Conservation (phyloP, 441 rosid species). For the Geranium incanum region DNA sequence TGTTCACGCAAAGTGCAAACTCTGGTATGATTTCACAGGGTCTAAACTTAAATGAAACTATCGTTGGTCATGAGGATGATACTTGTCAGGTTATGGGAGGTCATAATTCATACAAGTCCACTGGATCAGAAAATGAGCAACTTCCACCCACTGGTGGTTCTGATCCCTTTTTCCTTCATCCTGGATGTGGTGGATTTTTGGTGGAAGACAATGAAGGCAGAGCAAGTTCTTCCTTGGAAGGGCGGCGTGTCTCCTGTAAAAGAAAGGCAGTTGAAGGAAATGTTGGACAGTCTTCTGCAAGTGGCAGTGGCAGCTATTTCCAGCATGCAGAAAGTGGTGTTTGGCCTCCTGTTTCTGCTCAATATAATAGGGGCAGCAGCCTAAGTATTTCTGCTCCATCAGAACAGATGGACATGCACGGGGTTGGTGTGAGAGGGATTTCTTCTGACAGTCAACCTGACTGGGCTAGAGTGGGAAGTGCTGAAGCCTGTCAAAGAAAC, state of each 20-base stretch:
- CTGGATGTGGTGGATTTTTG: constrained; percentile 35
- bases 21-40: constrained; percentile 32
- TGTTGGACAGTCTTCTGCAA: constrained; percentile 46
- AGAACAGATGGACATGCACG: constrained; percentile 40
- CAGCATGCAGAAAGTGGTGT: constrained; percentile 48
- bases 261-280: constrained; percentile 64
- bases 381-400: constrained; percentile 38
- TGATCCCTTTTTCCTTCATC: constrained; percentile 30
- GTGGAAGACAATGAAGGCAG: constrained; percentile 37
- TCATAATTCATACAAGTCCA: constrained; percentile 33
- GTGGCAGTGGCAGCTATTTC: constrained; percentile 37
- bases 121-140: constrained; percentile 31
- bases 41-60: constrained; percentile 57
- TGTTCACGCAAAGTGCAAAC: constrained; percentile 32
- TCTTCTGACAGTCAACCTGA: constrained; percentile 34
- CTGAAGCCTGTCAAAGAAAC: constrained; percentile 49
- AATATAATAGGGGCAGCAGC: constrained; percentile 32
- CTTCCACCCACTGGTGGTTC: constrained; percentile 26
- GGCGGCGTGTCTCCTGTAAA: constrained; percentile 57
- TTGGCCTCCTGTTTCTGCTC: constrained; percentile 31
- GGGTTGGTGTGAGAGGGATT: constrained; percentile 35
- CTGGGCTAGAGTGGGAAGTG: constrained; percentile 24
- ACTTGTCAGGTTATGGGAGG: constrained; percentile 34
- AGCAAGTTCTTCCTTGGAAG: constrained; percentile 47
- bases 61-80: constrained; percentile 37